Conservation (phyloP, 768 basidiomycete genomes). For the Dentipellis sp. region DNA sequence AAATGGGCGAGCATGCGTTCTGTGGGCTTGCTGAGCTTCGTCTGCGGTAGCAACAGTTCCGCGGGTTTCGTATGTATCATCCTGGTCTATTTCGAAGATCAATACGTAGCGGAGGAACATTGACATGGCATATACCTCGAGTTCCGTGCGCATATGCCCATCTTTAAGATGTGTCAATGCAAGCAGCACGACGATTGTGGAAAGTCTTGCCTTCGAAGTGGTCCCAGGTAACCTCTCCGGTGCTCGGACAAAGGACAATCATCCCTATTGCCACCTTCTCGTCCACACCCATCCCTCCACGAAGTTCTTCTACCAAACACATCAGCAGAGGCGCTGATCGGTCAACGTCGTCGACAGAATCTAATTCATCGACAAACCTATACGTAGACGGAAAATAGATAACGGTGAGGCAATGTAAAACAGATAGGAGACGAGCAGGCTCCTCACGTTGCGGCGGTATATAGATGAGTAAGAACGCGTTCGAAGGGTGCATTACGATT, state of each 20-base stretch:
- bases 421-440: not conserved
- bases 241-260: constrained; percentile 74
- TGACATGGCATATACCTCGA: constrained; percentile 47
- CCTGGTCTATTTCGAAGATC: constrained; percentile 49
- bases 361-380: constrained; percentile 80
- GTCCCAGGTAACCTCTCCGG: constrained; percentile 92
- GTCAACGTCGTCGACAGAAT: constrained; percentile 54
- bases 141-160: constrained; percentile 75
- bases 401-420: not conserved
- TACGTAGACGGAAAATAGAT: not conserved
- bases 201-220: constrained; percentile 61
- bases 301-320: constrained; percentile 55
- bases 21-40: constrained; percentile 56
- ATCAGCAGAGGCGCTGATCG: constrained; percentile 59
- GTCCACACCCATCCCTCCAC: constrained; percentile 31
- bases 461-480: constrained; percentile 66
- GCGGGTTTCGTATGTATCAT: constrained; percentile 78
- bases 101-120: not conserved
- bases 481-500: constrained; percentile 68
- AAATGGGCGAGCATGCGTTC: constrained; percentile 71
- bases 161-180: constrained; percentile 33
- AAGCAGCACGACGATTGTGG: too few relatives aligned
- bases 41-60: constrained; percentile 63
- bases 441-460: constrained; percentile 81
- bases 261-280: constrained; percentile 52